Percentiles rank a stretch among this genome's conserved stretches.
Evolutionary conservation across 2,329 filamentous ascomycete genomes (phyloP).

Genomic region (Ophiocordyceps polyrhachis-furcata): DNA sequence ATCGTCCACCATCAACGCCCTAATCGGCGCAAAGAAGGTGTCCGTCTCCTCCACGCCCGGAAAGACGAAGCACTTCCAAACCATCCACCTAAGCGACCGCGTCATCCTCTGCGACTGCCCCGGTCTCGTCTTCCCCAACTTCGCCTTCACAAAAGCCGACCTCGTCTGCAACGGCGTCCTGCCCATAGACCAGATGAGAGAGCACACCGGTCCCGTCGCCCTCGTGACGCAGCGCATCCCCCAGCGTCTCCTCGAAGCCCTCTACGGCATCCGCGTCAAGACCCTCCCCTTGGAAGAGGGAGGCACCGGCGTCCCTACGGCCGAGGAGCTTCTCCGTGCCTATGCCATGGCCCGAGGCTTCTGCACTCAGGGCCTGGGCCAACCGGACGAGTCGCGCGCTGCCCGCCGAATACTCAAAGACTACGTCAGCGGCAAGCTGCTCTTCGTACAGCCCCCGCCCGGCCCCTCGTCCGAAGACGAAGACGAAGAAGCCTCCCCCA

Average conservation of each 20-base stretch:
- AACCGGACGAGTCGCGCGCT: conserved; percentile 84
- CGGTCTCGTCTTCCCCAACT: conserved; percentile 96
- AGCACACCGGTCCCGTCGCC: conserved; percentile 72
- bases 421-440: conserved; percentile 88
- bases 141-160: conserved; percentile 89
- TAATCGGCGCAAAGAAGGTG: conserved; percentile 97
- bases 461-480: conserved; percentile 23
- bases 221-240: conserved; percentile 77
- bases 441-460: conserved; percentile 81
- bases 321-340: conserved; percentile 65
- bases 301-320: conserved; percentile 70
- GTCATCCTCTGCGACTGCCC: conserved; percentile 95
- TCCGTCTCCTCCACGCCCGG: conserved; percentile 93
- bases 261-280: conserved; percentile 83
- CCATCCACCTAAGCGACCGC: conserved; percentile 76
- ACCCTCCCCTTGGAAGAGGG: conserved; percentile 76
- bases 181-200: conserved; percentile 88
- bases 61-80: conserved; percentile 99
- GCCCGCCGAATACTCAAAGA: conserved; percentile 85
- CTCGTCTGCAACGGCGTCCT: conserved; percentile 88
- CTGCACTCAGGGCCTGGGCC: conserved; percentile 70
- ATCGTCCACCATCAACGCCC: conserved; percentile 95
- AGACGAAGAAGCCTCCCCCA: conserved; percentile 35
- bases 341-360: conserved; percentile 86
- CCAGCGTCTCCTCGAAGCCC: conserved; percentile 69